Conservation (phyloP, 2,329 filamentous ascomycete species). For the Lachnellula occidentalis region DNA sequence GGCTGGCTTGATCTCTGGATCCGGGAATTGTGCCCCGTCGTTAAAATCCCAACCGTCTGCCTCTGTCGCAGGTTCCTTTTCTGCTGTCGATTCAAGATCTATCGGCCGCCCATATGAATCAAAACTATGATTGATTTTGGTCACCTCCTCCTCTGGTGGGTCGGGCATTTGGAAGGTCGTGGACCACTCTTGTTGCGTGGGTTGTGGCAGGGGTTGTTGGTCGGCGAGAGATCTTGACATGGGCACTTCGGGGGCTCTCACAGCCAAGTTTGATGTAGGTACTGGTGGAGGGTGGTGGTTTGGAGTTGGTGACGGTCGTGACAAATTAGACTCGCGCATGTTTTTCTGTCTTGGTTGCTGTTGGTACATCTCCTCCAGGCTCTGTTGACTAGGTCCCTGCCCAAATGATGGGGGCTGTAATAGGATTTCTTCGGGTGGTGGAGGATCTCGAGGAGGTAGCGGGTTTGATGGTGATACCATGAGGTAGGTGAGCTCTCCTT, state of each 20-base stretch:
- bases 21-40: conserved; percentile 59
- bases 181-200: conserved; percentile 34
- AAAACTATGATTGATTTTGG: conserved; percentile 52
- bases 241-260: conserved; percentile 38
- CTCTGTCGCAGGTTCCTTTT: conserved; percentile 47
- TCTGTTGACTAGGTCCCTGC: conserved; percentile 36
- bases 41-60: conserved; percentile 91
- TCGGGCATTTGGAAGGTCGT: conserved; percentile 26
- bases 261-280: conserved; percentile 35
- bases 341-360: conserved; percentile 49
- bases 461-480: conserved; percentile 65
- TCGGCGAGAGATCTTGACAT: conserved; percentile 51
- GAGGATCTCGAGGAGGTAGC: conserved; percentile 57
- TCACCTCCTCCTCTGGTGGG: conserved; percentile 42
- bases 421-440: conserved; percentile 54
- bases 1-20: conserved; percentile 46
- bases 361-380: conserved; percentile 29
- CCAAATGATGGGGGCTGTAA: conserved; percentile 42
- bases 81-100: conserved; percentile 32
- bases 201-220: conserved; percentile 38
- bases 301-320: conserved; percentile 46
- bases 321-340: conserved; percentile 44
- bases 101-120: conserved; percentile 53
- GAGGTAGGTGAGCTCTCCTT: conserved; percentile 59
- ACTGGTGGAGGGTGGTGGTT: conserved; percentile 56